Base-by-base conservation (phyloP, 1,139 yeast species). In the Geotrichum reessii region DNA sequence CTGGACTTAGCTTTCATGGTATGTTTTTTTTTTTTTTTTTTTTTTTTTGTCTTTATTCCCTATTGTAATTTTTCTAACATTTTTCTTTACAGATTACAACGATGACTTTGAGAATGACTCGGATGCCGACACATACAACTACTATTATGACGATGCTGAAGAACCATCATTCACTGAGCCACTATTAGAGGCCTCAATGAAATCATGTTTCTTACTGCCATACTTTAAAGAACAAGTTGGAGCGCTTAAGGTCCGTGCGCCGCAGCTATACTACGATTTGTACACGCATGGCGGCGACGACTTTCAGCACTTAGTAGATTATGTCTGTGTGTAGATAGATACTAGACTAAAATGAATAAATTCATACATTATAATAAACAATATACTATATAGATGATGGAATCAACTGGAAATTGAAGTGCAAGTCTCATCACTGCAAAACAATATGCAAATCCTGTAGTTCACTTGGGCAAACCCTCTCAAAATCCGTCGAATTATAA, bases 111-210 rank as follows among this genome's bases (percentile, higher is more conserved):
- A 37, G 5, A 9, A 37, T 14, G 44, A 37, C 21, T 37, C 44
- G 21, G 44, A 37, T 14, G 17, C 44, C 8, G 44, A 37, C 19
- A 2, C 44, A 8, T 37, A 37, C 19, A 37, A 37, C n/a, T 37
- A 37, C 17, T 37, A 31, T 5, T 52, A 21, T 37, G 47, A 48
- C n/a, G 59, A 57, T 22, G 54, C 31, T 1, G 40, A 57, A 5
- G 56, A 57, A 22, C 54, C 55, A 7, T 49, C 56, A 27, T 12
- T 50, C 17, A 37, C 48, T 12, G 59, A 57, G 37, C 56, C 53
- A 3, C 52, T 52, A 11, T 17, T 57, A 24, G 56, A 57, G 5
- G 42, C 50, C 6, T 17, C 49, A n/a, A 27, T 52, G 11, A 44
- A 31, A 2, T 42, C 31, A 12, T 57, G 25, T 25, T 52, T 47